Percentiles rank a stretch among this genome's conserved stretches.
Evolutionary conservation across 352 stramenopile genomes (phyloP).

Genomic region (Blastocystis sp.): DNA sequence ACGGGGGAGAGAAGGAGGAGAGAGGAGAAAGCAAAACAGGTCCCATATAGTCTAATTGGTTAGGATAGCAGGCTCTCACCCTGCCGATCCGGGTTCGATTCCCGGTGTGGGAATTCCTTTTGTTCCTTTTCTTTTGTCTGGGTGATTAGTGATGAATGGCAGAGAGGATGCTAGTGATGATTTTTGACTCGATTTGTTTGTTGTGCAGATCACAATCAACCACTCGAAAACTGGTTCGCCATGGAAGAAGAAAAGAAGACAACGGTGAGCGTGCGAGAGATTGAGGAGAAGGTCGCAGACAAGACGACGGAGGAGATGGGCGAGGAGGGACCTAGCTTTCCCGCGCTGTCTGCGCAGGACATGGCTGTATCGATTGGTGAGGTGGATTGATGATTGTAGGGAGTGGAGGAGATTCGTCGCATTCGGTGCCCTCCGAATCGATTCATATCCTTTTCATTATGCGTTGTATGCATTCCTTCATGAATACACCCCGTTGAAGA

Average conservation of each 20-base stretch:
- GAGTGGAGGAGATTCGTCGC: slow-evolving; percentile 29
- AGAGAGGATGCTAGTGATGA: too few species aligned
- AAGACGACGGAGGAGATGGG: background rate
- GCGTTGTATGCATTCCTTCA: background rate
- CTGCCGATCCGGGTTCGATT: slow-evolving; percentile 55
- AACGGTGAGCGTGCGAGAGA: background rate
- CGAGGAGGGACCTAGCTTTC: background rate
- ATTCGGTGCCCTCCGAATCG: slow-evolving; percentile 55
- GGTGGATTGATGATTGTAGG: background rate
- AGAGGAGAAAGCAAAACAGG: background rate
- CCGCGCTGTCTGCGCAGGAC: slow-evolving; percentile 26
- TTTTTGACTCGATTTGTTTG: background rate
- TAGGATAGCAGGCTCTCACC: slow-evolving; percentile 55
- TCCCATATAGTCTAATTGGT: slow-evolving; percentile 46
- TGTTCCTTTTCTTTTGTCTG: background rate
- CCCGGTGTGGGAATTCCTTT: slow-evolving; percentile 45
- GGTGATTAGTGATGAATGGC: too few species aligned
- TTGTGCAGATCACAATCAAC: background rate
- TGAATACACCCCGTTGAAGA: slow-evolving; percentile 91
- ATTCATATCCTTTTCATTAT: slow-evolving; percentile 49
- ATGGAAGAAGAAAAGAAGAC: slow-evolving; percentile 34
- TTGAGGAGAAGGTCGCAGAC: background rate
- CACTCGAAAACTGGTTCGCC: background rate
- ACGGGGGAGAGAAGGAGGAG: background rate
- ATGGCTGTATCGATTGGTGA: background rate